These are phyloP conservation scores for Sporothrix pseudoabietina DNA, from an alignment of 2,329 filamentous ascomycete species.

Conservation along the genomic window DNA sequence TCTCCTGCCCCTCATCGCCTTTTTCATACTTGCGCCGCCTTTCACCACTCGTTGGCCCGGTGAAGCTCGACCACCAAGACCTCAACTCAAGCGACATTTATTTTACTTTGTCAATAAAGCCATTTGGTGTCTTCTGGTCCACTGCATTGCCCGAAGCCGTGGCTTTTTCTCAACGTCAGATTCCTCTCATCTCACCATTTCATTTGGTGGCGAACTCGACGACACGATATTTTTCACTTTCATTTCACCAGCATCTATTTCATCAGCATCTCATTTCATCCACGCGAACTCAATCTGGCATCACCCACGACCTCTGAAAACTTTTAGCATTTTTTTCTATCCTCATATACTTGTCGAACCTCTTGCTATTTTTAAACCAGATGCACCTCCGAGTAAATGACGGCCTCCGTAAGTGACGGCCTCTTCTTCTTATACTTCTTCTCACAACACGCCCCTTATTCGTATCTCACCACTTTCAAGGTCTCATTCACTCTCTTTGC, in stretches of 20 bases:
- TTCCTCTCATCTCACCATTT: neutral
- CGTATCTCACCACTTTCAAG: too few species aligned
- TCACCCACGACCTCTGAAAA: neutral
- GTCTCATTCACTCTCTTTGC: slow-evolving; percentile 5
- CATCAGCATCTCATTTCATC: neutral
- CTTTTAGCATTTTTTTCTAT: neutral
- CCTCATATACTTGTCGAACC: neutral
- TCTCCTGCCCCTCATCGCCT: neutral
- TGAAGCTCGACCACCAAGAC: neutral
- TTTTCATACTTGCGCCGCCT: neutral
- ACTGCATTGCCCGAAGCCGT: neutral
- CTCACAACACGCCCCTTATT: neutral
- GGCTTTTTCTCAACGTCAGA: neutral
- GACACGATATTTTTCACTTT: neutral
- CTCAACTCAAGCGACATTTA: neutral
- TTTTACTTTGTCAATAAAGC: neutral
- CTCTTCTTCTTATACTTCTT: neutral
- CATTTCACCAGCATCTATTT: neutral
- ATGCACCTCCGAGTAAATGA: slow-evolving; percentile 22
- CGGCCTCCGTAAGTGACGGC: neutral
- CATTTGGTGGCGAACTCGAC: neutral
- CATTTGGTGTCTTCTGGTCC: neutral
- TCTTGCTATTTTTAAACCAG: neutral
- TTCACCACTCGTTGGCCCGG: neutral
- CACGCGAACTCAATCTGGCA: neutral